phyloP scores from a whole-genome alignment of 306 rosid species.

The Purshia tridentata region DNA sequence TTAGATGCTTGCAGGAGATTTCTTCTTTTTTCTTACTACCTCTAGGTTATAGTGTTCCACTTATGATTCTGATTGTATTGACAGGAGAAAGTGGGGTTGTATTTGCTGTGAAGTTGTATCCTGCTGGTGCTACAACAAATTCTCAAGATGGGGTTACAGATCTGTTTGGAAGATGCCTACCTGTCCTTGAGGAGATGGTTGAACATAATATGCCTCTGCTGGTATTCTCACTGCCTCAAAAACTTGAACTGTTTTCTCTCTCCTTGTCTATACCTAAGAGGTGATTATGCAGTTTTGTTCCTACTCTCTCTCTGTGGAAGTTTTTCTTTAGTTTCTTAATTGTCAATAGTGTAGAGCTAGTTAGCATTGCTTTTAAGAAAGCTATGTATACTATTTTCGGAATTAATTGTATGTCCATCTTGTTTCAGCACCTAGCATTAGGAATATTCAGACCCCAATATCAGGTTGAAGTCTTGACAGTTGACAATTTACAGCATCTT shows the following conservation, averaged over 20 bases:
- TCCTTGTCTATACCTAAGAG: neutral
- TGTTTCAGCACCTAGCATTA: neutral
- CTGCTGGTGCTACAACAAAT: slow-evolving; percentile 95
- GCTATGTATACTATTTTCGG: neutral
- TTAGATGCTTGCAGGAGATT: neutral
- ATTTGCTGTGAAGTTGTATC: slow-evolving; percentile 84
- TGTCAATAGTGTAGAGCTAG: neutral
- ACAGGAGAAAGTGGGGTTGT: slow-evolving; percentile 72
- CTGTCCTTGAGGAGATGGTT: slow-evolving; percentile 87
- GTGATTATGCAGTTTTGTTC: slow-evolving; percentile 12
- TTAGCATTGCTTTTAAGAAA: neutral
- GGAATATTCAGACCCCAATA: neutral
- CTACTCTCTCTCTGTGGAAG: neutral
- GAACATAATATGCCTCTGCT: slow-evolving; percentile 71
- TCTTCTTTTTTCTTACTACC: neutral
- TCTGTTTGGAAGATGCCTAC: slow-evolving; percentile 73
- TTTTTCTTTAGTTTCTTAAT: neutral
- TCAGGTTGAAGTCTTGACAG: too few species aligned
- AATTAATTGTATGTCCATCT: neutral
- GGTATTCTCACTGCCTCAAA: slow-evolving; percentile 39
- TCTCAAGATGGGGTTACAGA: slow-evolving; percentile 94
- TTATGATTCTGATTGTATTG: slow-evolving; percentile 25
- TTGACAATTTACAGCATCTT: neutral
- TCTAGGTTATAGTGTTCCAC: neutral
- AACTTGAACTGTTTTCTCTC: neutral